phyloP scores from a whole-genome alignment of 1,284 basidiomycete species.

The Leccinum insolens region DNA sequence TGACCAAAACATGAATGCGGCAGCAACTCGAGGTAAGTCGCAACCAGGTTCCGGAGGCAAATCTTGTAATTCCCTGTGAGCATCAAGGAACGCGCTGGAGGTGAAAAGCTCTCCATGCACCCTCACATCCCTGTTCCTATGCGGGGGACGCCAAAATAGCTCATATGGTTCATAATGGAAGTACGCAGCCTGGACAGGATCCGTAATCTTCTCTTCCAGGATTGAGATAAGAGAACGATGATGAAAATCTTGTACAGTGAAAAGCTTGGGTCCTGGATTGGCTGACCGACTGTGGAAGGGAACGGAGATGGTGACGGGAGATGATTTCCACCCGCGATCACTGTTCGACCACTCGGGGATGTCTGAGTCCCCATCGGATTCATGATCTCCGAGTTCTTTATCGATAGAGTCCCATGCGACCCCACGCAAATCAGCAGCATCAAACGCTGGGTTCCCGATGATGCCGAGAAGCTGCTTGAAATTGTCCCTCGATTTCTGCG shows the following conservation, averaged over 20 bases:
- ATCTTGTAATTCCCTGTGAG: neutral
- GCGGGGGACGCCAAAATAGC: neutral
- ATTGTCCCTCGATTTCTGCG: too few relatives aligned
- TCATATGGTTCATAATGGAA: neutral
- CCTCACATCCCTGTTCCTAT: neutral
- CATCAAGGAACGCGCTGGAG: neutral
- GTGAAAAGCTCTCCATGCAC: neutral
- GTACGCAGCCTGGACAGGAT: neutral
- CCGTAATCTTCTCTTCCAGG: neutral
- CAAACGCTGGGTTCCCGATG: too few relatives aligned
- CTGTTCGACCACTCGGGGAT: neutral
- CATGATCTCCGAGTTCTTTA: neutral
- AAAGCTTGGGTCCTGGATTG: too few relatives aligned
- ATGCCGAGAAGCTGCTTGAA: too few relatives aligned
- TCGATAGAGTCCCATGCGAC: neutral
- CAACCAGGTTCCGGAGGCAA: neutral
- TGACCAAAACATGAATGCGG: neutral
- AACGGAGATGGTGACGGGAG: too few relatives aligned
- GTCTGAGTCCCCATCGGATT: neutral
- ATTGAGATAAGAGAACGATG: neutral
- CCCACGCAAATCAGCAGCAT: too few relatives aligned
- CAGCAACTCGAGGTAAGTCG: neutral
- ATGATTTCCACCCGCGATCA: neutral
- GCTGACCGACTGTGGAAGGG: too few relatives aligned
- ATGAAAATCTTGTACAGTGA: neutral